Evolutionary conservation across 768 basidiomycete genomes (phyloP).

Genomic region (Termitomyces sp.): DNA sequence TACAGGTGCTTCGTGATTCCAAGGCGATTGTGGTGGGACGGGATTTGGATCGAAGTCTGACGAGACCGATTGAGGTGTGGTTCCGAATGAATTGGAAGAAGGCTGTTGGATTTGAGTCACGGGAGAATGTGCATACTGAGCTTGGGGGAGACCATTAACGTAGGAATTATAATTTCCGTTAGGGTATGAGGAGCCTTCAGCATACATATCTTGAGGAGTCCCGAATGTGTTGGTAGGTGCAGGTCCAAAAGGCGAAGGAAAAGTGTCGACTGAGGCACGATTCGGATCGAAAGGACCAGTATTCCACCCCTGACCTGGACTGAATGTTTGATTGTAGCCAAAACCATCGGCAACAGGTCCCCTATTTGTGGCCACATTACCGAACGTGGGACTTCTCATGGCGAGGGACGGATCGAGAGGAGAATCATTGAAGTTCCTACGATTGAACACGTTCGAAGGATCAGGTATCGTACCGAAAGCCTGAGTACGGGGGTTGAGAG

Average conservation of each 20-base stretch:
- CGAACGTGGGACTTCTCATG: constrained; percentile 24
- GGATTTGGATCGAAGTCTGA: constrained; percentile 12
- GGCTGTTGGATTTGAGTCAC: constrained; percentile 8
- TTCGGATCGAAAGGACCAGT: constrained; percentile 12
- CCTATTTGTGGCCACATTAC: constrained; percentile 25
- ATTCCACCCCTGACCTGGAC: constrained; percentile 21
- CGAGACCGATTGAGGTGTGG: constrained; percentile 13
- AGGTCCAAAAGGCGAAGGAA: constrained; percentile 14
- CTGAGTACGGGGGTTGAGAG: constrained; percentile 28
- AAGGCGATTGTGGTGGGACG: constrained; percentile 27
- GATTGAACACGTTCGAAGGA: constrained; percentile 23
- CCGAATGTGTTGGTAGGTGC: constrained; percentile 7
- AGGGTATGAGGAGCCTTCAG: constrained; percentile 4
- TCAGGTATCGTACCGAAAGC: constrained; percentile 19
- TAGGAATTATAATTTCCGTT: constrained; percentile 7
- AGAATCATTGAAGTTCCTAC: constrained; percentile 35
- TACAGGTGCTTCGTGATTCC: constrained; percentile 25
- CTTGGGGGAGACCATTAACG: constrained; percentile 9
- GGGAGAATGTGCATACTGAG: constrained; percentile 11
- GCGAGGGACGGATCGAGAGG: constrained; percentile 29
- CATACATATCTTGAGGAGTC: constrained; percentile 8
- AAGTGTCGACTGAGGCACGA: constrained; percentile 9
- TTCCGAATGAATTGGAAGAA: constrained; percentile 7
- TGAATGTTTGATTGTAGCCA: constrained; percentile 29
- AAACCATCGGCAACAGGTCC: constrained; percentile 32